A percentile compares a stretch with the other conserved stretches of the same genome.
phyloP scores from a whole-genome alignment of 1,284 basidiomycete genomes.

The Exsudoporus floridanus region DNA sequence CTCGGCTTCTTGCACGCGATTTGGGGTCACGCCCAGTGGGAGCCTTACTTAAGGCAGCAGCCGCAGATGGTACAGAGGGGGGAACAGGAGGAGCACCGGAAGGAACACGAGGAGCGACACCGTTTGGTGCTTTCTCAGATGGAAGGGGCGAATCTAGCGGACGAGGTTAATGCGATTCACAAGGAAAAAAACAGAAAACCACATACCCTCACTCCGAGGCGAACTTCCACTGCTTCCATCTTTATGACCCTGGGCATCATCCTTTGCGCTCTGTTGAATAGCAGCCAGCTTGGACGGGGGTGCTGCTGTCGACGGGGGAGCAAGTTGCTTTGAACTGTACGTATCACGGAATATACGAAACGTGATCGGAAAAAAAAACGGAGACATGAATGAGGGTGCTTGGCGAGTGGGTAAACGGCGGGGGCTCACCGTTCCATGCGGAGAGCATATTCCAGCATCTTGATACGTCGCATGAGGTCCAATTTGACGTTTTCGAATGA shows the following conservation, averaged over 20 bases:
- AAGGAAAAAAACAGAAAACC: slow-evolving; percentile 6
- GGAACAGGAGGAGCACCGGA: slow-evolving; percentile 53
- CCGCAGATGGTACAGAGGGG: slow-evolving; percentile 24
- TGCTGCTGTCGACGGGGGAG: slow-evolving; percentile 48
- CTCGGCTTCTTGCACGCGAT: slow-evolving; percentile 89
- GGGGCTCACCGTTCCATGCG: slow-evolving; percentile 84
- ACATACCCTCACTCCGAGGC: slow-evolving; percentile 75
- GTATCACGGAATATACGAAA: background rate
- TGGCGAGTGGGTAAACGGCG: slow-evolving; percentile 16
- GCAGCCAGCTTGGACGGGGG: slow-evolving; percentile 60
- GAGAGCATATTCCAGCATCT: slow-evolving; percentile 97
- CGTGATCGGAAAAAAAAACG: background rate
- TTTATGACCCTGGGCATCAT: slow-evolving; percentile 66
- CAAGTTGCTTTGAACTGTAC: slow-evolving; percentile 76
- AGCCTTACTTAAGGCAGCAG: slow-evolving; percentile 62
- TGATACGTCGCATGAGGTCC: slow-evolving; percentile 93
- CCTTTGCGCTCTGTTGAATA: slow-evolving; percentile 66
- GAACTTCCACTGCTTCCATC: slow-evolving; percentile 77
- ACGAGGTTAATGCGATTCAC: background rate
- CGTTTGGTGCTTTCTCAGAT: slow-evolving; percentile 66
- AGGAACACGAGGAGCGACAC: slow-evolving; percentile 48
- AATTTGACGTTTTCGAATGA: slow-evolving; percentile 97
- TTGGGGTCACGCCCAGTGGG: slow-evolving; percentile 86
- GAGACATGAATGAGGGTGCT: slow-evolving; percentile 10
- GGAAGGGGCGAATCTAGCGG: slow-evolving; percentile 69